phyloP scores from a whole-genome alignment of 75 land plant genomes.

The Picea sitchensis region DNA sequence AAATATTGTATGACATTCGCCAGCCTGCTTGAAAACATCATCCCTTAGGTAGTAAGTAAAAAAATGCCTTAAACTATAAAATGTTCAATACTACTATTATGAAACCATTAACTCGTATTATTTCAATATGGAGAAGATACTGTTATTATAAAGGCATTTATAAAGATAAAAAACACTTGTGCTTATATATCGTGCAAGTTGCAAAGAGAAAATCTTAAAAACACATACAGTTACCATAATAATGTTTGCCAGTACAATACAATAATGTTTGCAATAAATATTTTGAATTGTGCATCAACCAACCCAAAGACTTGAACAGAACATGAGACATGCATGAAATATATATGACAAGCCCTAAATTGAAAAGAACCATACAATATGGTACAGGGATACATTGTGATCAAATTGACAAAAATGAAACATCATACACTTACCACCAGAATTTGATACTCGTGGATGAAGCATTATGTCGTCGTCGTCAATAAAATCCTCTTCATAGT shows the following conservation, averaged over 20 bases:
- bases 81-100: background rate
- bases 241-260: too few species aligned
- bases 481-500: constrained; percentile 29
- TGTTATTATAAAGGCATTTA: background rate
- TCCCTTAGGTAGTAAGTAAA: background rate
- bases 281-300: background rate
- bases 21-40: background rate
- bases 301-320: background rate
- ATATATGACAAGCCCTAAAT: background rate
- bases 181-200: too few species aligned
- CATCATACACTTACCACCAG: constrained; percentile 40
- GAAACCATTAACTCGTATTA: background rate
- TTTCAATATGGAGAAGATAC: background rate
- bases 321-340: background rate
- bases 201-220: too few species aligned
- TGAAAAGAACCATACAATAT: background rate
- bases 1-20: background rate
- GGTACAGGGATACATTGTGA: background rate
- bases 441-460: constrained; percentile 28
- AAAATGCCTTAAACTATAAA: background rate
- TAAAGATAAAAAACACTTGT: background rate
- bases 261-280: too few species aligned
- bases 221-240: too few species aligned
- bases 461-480: constrained; percentile 34
- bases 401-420: background rate